A percentile compares a stretch with the other conserved stretches of the same genome.
phyloP scores from a whole-genome alignment of 2,329 filamentous ascomycete species.

The Phialemonium atrogriseum region DNA sequence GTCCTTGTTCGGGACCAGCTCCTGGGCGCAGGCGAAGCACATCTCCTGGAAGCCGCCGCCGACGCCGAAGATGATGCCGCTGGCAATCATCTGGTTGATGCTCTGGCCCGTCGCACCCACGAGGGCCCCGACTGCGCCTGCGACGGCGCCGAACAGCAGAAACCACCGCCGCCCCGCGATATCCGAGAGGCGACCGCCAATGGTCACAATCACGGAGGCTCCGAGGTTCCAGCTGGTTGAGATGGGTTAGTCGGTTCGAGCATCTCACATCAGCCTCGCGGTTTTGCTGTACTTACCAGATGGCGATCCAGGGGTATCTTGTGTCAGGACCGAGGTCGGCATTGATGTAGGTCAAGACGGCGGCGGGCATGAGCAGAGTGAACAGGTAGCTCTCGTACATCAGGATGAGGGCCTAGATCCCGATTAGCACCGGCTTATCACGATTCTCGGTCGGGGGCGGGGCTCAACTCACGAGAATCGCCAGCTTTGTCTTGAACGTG shows the following conservation, averaged over 20 bases:
- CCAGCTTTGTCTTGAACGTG: slow-evolving; percentile 5
- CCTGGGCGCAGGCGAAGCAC: slow-evolving; percentile 24
- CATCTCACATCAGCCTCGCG: background rate
- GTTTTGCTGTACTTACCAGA: slow-evolving; percentile 8
- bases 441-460: too few relatives aligned
- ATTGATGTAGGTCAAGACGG: slow-evolving; percentile 23
- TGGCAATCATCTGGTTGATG: slow-evolving; percentile 29
- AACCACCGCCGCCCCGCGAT: slow-evolving; percentile 29
- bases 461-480: slow-evolving; percentile 1
- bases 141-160: slow-evolving; percentile 22
- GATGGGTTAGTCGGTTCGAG: background rate
- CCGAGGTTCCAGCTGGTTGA: slow-evolving; percentile 16
- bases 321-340: slow-evolving; percentile 23
- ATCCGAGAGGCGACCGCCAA: slow-evolving; percentile 26
- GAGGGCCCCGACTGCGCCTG: slow-evolving; percentile 25
- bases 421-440: background rate
- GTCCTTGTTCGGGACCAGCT: slow-evolving; percentile 26
- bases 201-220: slow-evolving; percentile 21
- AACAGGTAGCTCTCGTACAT: slow-evolving; percentile 15
- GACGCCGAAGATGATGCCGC: slow-evolving; percentile 27
- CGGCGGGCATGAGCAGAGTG: slow-evolving; percentile 18
- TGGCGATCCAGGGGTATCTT: slow-evolving; percentile 24
- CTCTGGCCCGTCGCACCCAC: slow-evolving; percentile 26
- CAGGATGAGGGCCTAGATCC: slow-evolving; percentile 6
- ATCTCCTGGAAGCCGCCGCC: slow-evolving; percentile 30